phyloP scores from a whole-genome alignment of 2,329 filamentous ascomycete genomes.

The Cladosporium halotolerans region DNA sequence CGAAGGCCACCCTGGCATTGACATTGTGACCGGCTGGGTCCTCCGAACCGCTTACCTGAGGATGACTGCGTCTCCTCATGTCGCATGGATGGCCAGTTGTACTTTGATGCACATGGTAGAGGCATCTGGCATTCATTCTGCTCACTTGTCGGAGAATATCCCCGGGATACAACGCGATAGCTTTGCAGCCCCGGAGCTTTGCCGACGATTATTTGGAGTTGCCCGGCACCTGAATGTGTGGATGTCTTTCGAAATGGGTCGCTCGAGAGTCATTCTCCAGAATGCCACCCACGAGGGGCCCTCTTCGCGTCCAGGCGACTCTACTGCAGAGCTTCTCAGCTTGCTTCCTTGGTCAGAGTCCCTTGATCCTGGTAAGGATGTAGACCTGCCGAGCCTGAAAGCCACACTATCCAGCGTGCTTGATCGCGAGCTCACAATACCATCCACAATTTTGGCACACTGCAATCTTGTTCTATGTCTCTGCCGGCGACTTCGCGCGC shows the following conservation, averaged over 20 bases:
- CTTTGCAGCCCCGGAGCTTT: slow-evolving; percentile 7
- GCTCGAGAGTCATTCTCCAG: slow-evolving; percentile 43
- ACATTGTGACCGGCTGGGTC: slow-evolving; percentile 42
- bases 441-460: slow-evolving; percentile 45
- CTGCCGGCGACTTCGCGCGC: slow-evolving; percentile 45
- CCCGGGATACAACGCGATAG: slow-evolving; percentile 11
- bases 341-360: slow-evolving; percentile 45
- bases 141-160: slow-evolving; percentile 18
- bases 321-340: slow-evolving; percentile 41
- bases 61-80: slow-evolving; percentile 45
- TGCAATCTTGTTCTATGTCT: slow-evolving; percentile 51
- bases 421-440: slow-evolving; percentile 34
- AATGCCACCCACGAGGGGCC: slow-evolving; percentile 36
- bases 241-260: slow-evolving; percentile 51
- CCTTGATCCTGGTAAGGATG: slow-evolving; percentile 44
- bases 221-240: slow-evolving; percentile 52
- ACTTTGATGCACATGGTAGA: slow-evolving; percentile 51
- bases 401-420: slow-evolving; percentile 39
- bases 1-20: slow-evolving; percentile 28
- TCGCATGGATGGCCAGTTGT: slow-evolving; percentile 51
- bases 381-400: slow-evolving; percentile 39
- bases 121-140: slow-evolving; percentile 41
- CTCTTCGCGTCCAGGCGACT: slow-evolving; percentile 31
- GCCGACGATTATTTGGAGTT: slow-evolving; percentile 33
- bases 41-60: slow-evolving; percentile 48